phyloP scores from a whole-genome alignment of 805 yeast genomes.

The Yamadazyma scolyti region DNA sequence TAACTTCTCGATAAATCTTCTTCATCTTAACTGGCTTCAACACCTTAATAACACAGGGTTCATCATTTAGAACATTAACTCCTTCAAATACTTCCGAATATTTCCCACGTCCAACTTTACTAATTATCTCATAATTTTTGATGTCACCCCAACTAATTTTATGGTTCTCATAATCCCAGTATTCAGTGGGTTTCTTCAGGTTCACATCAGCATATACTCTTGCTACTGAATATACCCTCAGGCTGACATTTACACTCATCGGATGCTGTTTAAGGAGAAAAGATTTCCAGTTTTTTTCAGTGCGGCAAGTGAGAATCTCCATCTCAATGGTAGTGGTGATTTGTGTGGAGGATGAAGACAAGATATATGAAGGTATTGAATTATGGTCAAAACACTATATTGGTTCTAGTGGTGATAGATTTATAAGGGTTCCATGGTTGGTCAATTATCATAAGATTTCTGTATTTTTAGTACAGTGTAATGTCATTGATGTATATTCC shows the following conservation, averaged over 20 bases:
- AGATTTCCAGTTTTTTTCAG: background rate
- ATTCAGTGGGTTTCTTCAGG: conserved; percentile 66
- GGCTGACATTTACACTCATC: conserved; percentile 7
- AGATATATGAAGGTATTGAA: conserved; percentile 17
- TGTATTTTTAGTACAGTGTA: conserved; percentile 16
- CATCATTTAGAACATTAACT: conserved; percentile 56
- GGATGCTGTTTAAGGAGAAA: background rate
- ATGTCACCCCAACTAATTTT: conserved; percentile 82
- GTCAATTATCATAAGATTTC: conserved; percentile 19
- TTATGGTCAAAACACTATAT: conserved; percentile 16
- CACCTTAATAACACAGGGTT: conserved; percentile 81
- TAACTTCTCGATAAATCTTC: conserved; percentile 88
- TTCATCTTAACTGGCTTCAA: conserved; percentile 90
- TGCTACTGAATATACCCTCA: conserved; percentile 51
- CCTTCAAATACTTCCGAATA: conserved; percentile 94
- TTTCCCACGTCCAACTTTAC: conserved; percentile 88
- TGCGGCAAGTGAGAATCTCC: background rate
- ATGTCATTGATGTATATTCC: conserved; percentile 20
- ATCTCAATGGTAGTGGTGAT: conserved; percentile 5
- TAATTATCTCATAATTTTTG: conserved; percentile 78
- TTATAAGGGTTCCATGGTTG: too few species aligned
- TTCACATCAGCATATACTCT: conserved; percentile 82
- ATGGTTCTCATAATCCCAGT: conserved; percentile 80
- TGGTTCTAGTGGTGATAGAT: too few species aligned
- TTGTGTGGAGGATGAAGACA: conserved; percentile 5